Base-by-base conservation (phyloP, 805 yeast species). In the Limtongozyma cylindracea region DNA sequence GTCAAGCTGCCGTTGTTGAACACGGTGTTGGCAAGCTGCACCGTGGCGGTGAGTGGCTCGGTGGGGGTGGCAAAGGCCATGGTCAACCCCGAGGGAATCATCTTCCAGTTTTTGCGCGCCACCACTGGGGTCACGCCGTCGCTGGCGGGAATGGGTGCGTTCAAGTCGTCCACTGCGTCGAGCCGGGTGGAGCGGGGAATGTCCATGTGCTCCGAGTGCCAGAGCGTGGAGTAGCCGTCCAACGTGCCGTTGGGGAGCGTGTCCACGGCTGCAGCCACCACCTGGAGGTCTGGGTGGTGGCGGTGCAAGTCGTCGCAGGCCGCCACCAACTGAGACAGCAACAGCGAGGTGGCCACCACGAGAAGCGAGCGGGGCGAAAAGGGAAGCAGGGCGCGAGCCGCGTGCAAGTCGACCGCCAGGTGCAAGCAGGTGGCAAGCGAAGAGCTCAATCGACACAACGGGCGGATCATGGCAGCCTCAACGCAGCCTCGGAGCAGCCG, bases 221-320 rank as follows among this genome's bases (percentile, higher is more conserved):
- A 52, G 26, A 52, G 29, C 29, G 45, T 52, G 7, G 49, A 37
- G 3, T 49, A 31, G 0, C 56, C 59, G 27, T 39, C 35, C 16
- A 47, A 26, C 8, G 28, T 29, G 3, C 47, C 42, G 20, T 35
- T 33, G 10, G 49, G 47, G 9, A 43, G 39, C 10, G 49, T 31
- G 24, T 52, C 57, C 3, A 49, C 37, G 2, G 54, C 56, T 1
- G 54, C 57, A 9, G 50, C 54, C 8, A 45, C 31, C 3, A 49
- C 41, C 30, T 49, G 56, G 11, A 50, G 18, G 5, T 32, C 23
- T 10, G 35, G 24, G 10, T 34, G 17, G 19, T 43, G 40, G 26
- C 35, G 31, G 8, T 42, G 26, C 2, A n/a, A n/a, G n/a, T n/a
- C n/a, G n/a, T n/a, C n/a, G n/a, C n/a, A n/a, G n/a, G n/a, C n/a